Conservation (phyloP, 1,284 basidiomycete species). For the Sporisorium scitamineum region DNA sequence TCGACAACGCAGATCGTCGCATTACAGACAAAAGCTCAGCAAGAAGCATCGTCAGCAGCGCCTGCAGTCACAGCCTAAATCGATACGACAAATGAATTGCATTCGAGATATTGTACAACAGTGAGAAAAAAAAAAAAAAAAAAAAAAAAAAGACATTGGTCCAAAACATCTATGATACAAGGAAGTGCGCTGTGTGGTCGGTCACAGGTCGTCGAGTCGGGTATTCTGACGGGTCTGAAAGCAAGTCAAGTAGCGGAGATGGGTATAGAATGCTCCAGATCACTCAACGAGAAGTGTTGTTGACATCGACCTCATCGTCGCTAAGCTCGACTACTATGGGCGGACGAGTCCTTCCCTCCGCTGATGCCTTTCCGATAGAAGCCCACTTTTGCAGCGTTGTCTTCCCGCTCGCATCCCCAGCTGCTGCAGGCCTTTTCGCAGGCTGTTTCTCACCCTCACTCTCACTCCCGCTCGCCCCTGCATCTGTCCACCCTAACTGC, state of each 20-base stretch:
- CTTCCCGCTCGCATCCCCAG: background rate
- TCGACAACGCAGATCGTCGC: slow-evolving; percentile 42
- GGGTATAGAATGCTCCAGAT: no score
- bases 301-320: slow-evolving; percentile 32
- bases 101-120: slow-evolving; percentile 25
- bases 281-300: slow-evolving; percentile 19
- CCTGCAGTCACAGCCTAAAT: slow-evolving; percentile 17
- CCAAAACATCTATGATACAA: background rate
- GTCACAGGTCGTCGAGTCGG: background rate
- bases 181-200: background rate
- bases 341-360: background rate
- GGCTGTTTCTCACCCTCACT: background rate
- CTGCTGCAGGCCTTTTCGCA: background rate
- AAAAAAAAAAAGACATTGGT: background rate
- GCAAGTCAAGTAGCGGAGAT: background rate
- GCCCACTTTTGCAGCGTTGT: background rate
- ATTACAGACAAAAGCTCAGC: slow-evolving; percentile 54
- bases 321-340: slow-evolving; percentile 10
- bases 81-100: background rate
- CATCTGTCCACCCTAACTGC: slow-evolving; percentile 22
- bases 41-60: slow-evolving; percentile 19
- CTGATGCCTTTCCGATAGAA: background rate
- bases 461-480: background rate
- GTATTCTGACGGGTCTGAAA: background rate
- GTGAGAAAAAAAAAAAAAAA: background rate